These are phyloP conservation scores for Paramecium sexaurelia DNA, from an alignment of 73 alveolate species.

Conservation along the genomic window DNA sequence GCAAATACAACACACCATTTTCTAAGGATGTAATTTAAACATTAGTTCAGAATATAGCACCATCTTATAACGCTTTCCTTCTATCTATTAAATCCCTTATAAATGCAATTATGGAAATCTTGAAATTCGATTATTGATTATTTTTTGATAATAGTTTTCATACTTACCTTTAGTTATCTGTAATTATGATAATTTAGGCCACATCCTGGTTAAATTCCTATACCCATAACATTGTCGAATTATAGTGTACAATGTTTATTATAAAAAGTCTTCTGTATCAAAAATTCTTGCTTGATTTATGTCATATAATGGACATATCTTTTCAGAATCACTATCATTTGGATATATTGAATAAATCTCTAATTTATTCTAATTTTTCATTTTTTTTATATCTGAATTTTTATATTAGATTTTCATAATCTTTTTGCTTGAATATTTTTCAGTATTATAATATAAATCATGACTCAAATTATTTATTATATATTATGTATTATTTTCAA, in stretches of 20 bases:
- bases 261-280: conserved; percentile 18
- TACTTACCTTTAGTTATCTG: not conserved
- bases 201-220: not conserved
- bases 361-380: conserved; percentile 19
- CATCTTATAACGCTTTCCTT: conserved; percentile 1
- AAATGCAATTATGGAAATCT: conserved; percentile 1
- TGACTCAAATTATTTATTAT: not conserved
- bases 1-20: conserved; percentile 45
- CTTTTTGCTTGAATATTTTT: not conserved
- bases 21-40: not conserved
- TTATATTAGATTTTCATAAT: not conserved
- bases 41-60: conserved; percentile 39
- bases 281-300: not conserved
- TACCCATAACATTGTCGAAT: not conserved
- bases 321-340: conserved; percentile 3
- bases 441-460: not conserved
- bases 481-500: not conserved
- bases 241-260: conserved; percentile 20
- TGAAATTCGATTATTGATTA: conserved; percentile 21
- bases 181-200: conserved; percentile 1
- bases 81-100: not conserved
- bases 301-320: not conserved
- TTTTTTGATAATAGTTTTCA: not conserved
- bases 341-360: not conserved
- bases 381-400: conserved; percentile 1